Percentiles rank a stretch among this genome's conserved stretches.
These are phyloP conservation scores for Blumeriella jaapii DNA, from an alignment of 2,329 filamentous ascomycete species.

Conservation along the genomic window DNA sequence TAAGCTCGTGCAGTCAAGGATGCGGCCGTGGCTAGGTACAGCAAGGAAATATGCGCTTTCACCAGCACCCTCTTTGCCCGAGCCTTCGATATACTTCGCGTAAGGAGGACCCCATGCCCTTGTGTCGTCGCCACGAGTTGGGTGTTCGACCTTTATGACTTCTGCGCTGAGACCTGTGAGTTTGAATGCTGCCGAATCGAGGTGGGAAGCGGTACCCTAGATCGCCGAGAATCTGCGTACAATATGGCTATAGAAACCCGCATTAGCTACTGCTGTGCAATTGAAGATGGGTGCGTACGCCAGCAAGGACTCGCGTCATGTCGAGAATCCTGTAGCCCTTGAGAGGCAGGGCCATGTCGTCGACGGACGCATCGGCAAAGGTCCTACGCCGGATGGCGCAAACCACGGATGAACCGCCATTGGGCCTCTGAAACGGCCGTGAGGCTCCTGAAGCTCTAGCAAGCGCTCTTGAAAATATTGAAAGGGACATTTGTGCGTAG, in stretches of 20 bases:
- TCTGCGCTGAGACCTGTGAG: slow-evolving; percentile 54
- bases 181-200: slow-evolving; percentile 19
- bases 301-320: slow-evolving; percentile 92
- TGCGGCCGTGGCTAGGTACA: slow-evolving; percentile 37
- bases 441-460: slow-evolving; percentile 21
- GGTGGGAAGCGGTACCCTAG: slow-evolving; percentile 60
- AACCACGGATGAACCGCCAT: slow-evolving; percentile 10
- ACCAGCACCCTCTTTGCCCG: slow-evolving; percentile 55
- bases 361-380: slow-evolving; percentile 15
- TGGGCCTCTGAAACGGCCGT: slow-evolving; percentile 7
- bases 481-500: slow-evolving; percentile 10
- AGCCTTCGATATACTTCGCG: slow-evolving; percentile 58
- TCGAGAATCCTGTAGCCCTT: slow-evolving; percentile 83
- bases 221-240: slow-evolving; percentile 92
- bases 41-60: slow-evolving; percentile 92
- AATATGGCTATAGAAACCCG: slow-evolving; percentile 63
- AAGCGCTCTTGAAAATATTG: slow-evolving; percentile 8
- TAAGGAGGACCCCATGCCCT: slow-evolving; percentile 95
- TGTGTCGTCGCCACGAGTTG: slow-evolving; percentile 82
- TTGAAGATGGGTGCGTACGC: slow-evolving; percentile 45
- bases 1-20: slow-evolving; percentile 3
- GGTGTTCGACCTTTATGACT: slow-evolving; percentile 95
- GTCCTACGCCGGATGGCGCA: slow-evolving; percentile 11
- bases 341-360: slow-evolving; percentile 50
- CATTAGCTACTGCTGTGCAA: not conserved